Percentiles rank a stretch among this genome's conserved stretches.
Evolutionary conservation across 2,329 filamentous ascomycete genomes (phyloP).

Genomic region (Colletotrichum spaethianum): DNA sequence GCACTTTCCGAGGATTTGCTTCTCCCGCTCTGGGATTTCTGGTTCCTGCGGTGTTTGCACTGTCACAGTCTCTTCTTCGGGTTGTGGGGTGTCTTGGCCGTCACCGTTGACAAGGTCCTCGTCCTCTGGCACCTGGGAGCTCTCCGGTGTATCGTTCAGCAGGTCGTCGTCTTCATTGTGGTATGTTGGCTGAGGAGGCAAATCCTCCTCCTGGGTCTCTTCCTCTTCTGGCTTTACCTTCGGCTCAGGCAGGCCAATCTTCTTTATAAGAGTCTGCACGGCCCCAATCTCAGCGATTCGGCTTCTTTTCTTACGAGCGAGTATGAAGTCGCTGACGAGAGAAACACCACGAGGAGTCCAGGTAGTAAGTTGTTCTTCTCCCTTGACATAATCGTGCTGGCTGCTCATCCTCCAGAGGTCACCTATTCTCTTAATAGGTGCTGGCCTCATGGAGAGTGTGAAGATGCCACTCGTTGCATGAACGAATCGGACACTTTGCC

Average conservation of each 20-base stretch:
- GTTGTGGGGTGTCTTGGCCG: conserved; percentile 43
- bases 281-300: conserved; percentile 86
- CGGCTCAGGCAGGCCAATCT: conserved; percentile 65
- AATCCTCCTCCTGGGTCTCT: conserved; percentile 54
- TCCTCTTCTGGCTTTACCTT: conserved; percentile 50
- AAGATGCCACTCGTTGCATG: conserved; percentile 91
- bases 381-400: conserved; percentile 94
- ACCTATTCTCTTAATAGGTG: conserved; percentile 90
- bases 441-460: conserved; percentile 86
- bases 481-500: conserved; percentile 87
- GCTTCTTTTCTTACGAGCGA: conserved; percentile 79
- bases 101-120: conserved; percentile 46
- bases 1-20: conserved; percentile 66
- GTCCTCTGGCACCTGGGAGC: conserved; percentile 59
- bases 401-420: conserved; percentile 98
- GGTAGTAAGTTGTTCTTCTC: conserved; percentile 86
- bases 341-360: conserved; percentile 95
- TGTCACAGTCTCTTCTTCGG: conserved; percentile 44
- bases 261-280: conserved; percentile 76
- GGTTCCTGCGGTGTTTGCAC: conserved; percentile 45
- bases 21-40: conserved; percentile 61
- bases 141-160: conserved; percentile 70
- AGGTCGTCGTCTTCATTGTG: conserved; percentile 70
- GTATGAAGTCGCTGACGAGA: conserved; percentile 89
- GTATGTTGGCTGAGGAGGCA: conserved; percentile 54